phyloP scores from a whole-genome alignment of 345 rosid genomes.

The Mercurialis annua region DNA sequence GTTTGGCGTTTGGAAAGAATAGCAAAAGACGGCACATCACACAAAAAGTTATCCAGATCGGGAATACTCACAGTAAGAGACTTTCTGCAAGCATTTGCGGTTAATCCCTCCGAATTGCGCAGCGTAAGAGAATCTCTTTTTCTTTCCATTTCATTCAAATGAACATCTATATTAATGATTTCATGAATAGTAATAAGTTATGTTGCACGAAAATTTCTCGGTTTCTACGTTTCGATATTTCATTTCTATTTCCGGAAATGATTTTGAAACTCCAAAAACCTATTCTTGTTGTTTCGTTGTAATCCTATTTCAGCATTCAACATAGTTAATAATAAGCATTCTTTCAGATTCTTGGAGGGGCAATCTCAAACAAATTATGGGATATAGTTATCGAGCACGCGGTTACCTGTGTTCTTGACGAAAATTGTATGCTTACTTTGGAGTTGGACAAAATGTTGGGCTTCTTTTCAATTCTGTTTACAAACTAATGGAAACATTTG shows the following conservation, averaged over 20 bases:
- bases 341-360: constrained; percentile 51
- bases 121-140: constrained; percentile 36
- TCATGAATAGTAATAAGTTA: neutral
- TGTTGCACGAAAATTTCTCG: too few species aligned
- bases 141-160: too few species aligned
- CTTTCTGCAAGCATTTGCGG: constrained; percentile 30
- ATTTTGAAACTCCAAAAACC: too few species aligned
- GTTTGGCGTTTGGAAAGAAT: constrained; percentile 79
- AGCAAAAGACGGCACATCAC: constrained; percentile 53
- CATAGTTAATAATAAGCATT: too few species aligned
- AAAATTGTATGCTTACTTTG: constrained; percentile 37
- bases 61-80: constrained; percentile 40
- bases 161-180: constrained; percentile 4
- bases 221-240: too few species aligned
- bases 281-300: too few species aligned
- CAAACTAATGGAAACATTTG: constrained; percentile 38
- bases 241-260: too few species aligned
- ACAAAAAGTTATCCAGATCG: constrained; percentile 30
- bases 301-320: too few species aligned
- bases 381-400: constrained; percentile 61
- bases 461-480: constrained; percentile 53
- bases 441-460: constrained; percentile 20
- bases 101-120: constrained; percentile 27
- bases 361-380: constrained; percentile 50
- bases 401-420: constrained; percentile 46